Evolutionary conservation across 2,329 filamentous ascomycete genomes (phyloP), one percentile per base, ranked within the genome.

Genomic region (Cladosporium sp.): DNA sequence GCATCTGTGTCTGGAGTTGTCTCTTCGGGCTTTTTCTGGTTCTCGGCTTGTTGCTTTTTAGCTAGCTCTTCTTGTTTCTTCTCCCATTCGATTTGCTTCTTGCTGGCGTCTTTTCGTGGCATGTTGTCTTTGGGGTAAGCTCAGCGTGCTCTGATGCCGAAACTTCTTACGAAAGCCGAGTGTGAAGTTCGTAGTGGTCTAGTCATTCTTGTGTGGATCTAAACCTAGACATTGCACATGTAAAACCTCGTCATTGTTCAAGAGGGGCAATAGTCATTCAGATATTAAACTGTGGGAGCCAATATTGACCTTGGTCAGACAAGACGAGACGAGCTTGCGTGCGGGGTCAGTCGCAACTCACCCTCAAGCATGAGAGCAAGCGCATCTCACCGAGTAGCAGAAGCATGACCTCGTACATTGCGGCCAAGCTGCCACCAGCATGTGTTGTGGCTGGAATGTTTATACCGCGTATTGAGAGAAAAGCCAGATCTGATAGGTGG

Each of bases 21-120:
- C 25, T 30, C 39, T 11, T 46, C 39, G 39, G n/a, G 5, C 32
- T 21, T 14, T 13, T 63, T 54, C 25, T 32, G 26, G 21, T 25
- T 46, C 16, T 56, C 49, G 14, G 39, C 60, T 46, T 63, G 32
- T 23, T 56, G 28, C 11, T 63, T 63, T n/a, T 46, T 54, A n/a
- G 60, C 64, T 21, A 46, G n/a, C 7, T 66, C 64, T 26, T 43
- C 64, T 28, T 64, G 48, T 23, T 64, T 62, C 30, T 53, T 62
- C 57, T 67, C 46, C 56, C 53, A 58, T 53, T 43, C 59, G 36
- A 53, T 62, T 49, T 49, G 53, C 54, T 65, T 68, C 67, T 61
- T 68, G 66, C 39, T 66, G 30, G 28, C 54, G 51, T 49, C 66
- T 26, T 49, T 67, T 57, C 54, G 58, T 30, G 51, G 43, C 64